Percentiles rank a stretch among this genome's conserved stretches.
phyloP scores from a whole-genome alignment of 2,329 filamentous ascomycete genomes.

The Dichotomopilus funicola region DNA sequence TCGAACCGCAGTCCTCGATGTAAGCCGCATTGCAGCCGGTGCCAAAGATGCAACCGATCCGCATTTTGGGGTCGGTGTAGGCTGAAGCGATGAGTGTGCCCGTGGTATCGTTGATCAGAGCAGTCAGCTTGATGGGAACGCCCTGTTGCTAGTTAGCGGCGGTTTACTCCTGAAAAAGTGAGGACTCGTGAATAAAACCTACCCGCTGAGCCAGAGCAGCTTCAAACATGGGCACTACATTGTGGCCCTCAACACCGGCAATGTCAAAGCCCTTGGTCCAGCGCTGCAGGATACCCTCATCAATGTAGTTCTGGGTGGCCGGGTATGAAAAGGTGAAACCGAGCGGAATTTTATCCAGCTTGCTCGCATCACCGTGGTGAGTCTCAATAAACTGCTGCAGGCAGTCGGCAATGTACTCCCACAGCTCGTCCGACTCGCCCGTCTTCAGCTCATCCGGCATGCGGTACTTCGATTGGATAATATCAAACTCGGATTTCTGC shows the following conservation, averaged over 20 bases:
- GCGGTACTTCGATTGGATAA: slow-evolving; percentile 92
- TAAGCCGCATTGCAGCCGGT: slow-evolving; percentile 98
- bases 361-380: slow-evolving; percentile 63
- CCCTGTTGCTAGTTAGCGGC: slow-evolving; percentile 44
- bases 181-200: slow-evolving; percentile 20
- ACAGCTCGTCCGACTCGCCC: slow-evolving; percentile 75
- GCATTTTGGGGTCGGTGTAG: slow-evolving; percentile 91
- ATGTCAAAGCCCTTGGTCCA: slow-evolving; percentile 99
- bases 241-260: slow-evolving; percentile 79
- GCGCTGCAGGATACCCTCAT: slow-evolving; percentile 84
- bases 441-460: slow-evolving; percentile 92
- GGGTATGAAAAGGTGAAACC: slow-evolving; percentile 98
- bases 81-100: slow-evolving; percentile 93
- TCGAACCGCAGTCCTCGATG: slow-evolving; percentile 86
- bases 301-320: slow-evolving; percentile 86
- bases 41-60: slow-evolving; percentile 95
- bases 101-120: slow-evolving; percentile 95
- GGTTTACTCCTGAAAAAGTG: too few relatives aligned
- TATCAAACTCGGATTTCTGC: slow-evolving; percentile 83
- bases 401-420: slow-evolving; percentile 92
- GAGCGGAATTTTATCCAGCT: slow-evolving; percentile 63
- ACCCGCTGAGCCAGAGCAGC: slow-evolving; percentile 65
- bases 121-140: slow-evolving; percentile 86
- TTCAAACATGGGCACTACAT: slow-evolving; percentile 86
- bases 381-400: slow-evolving; percentile 83